Base-by-base conservation (phyloP, 768 basidiomycete genomes). In the Tylopilus felleus region DNA sequence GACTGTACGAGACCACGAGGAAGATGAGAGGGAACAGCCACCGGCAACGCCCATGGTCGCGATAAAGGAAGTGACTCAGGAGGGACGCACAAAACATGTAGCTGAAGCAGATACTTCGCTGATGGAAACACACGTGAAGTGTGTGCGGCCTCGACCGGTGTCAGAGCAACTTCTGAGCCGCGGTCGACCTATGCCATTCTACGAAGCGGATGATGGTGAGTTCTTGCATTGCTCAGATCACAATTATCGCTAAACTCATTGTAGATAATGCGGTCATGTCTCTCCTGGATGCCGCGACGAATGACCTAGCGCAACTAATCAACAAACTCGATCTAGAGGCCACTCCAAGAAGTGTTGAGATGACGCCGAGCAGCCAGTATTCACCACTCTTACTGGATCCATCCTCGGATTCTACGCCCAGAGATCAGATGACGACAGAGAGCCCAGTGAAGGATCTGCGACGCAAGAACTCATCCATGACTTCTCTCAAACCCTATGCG, bases 311-410 rank as follows among this genome's bases (percentile, higher is more conserved):
- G 0, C 81, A 81, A 51, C 73, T 93, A 4, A 88, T 93, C 66
- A 88, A 85, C 57, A 79, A 80, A n/a, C 76, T 93, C n/a, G 87
- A 91, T 59, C 74, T 93, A 4, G 83, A 90, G 64, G 87, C 88
- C 5, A 92, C 90, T 0, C 90, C 89, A 0, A 74, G 75, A 3
- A 81, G 78, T 2, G 75, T 78, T 1, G 78, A 81, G 31, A 54
- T 72, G 48, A 76, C 80, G 2, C 80, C 82, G 3, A 69, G 77
- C 22, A 69, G 65, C 45, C 55, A 60, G 21, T 53, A 61, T 28
- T 64, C 65, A 14, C 57, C 58, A 22, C 63, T 60, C 63, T 56
- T 50, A 19, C 48, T 25, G 21, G 60, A 51, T 13, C 51, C 59
- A 25, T 36, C 55, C 3, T 51, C 60, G 3, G 65, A 72, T 70